These are phyloP conservation scores for Edaphochlamys debaryana DNA, from an alignment of 139 green algal species.

Conservation along the genomic window DNA sequence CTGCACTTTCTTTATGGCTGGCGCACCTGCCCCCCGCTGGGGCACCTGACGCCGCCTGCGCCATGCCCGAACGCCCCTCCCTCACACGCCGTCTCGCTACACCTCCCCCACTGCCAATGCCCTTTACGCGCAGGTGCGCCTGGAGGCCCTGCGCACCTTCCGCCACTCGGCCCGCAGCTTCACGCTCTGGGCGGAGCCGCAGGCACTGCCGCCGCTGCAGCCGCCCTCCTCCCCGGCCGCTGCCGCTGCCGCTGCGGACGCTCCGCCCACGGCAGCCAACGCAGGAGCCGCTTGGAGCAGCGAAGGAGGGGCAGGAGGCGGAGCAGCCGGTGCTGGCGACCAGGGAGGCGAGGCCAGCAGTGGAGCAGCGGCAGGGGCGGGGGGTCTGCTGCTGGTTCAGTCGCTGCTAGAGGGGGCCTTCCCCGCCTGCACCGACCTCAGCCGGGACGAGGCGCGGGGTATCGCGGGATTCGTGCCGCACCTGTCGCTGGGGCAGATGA, in stretches of 20 bases:
- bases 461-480: slow-evolving; percentile 72
- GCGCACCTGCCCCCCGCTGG: too few species aligned
- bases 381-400: slow-evolving; percentile 38
- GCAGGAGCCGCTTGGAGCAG: background rate
- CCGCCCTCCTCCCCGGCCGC: background rate
- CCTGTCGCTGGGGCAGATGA: slow-evolving; percentile 76
- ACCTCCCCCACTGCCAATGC: too few species aligned
- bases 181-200: background rate
- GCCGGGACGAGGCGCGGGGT: slow-evolving; percentile 49
- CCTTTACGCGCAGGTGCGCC: background rate
- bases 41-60: too few species aligned
- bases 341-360: background rate
- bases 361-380: background rate
- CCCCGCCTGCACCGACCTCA: slow-evolving; percentile 70
- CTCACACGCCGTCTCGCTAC: too few species aligned
- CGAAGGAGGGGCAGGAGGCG: too few species aligned
- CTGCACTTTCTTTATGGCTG: too few species aligned
- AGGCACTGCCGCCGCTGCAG: background rate
- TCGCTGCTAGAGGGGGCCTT: slow-evolving; percentile 58
- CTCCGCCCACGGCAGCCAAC: background rate
- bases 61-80: too few species aligned
- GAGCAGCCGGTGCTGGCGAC: background rate
- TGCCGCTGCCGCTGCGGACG: background rate
- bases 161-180: slow-evolving; percentile 23
- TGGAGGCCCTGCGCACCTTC: slow-evolving; percentile 3